phyloP scores from a whole-genome alignment of 202 grass and related monocot species.

The Hordeum pubiflorum region DNA sequence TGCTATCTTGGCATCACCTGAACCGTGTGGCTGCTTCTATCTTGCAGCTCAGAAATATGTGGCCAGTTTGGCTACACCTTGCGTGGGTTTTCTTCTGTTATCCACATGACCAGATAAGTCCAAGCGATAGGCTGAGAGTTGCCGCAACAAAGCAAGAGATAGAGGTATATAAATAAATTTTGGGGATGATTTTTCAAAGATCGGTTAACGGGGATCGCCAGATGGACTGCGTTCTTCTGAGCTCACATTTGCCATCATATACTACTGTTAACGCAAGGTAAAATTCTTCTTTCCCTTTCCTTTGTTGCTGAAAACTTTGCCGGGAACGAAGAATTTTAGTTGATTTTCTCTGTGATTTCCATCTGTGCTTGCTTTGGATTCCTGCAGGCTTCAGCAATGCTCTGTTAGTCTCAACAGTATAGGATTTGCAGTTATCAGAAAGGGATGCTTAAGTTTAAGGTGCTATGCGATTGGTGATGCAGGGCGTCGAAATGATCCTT shows the following conservation, averaged over 20 bases:
- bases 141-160: constrained; percentile 26
- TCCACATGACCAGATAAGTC: constrained; percentile 72
- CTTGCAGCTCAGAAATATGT: constrained; percentile 43
- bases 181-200: background rate
- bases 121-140: constrained; percentile 43
- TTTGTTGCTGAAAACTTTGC: background rate
- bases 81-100: constrained; percentile 35
- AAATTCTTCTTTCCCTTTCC: background rate
- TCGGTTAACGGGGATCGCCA: constrained; percentile 4
- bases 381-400: constrained; percentile 51
- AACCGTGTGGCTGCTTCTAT: constrained; percentile 30
- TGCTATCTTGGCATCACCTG: constrained; percentile 26
- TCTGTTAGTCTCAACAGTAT: constrained; percentile 33
- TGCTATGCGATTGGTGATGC: constrained; percentile 47
- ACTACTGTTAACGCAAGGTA: constrained; percentile 45
- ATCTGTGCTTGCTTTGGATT: background rate
- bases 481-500: constrained; percentile 31
- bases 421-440: constrained; percentile 54
- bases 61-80: constrained; percentile 48
- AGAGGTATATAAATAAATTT: constrained; percentile 42
- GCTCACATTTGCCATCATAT: constrained; percentile 38
- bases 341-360: background rate
- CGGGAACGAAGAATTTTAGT: background rate
- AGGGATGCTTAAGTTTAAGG: constrained; percentile 41
- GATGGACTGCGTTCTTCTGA: constrained; percentile 72